Evolutionary conservation across 2,329 filamentous ascomycete species (phyloP), one percentile per base, ranked within the genome.

Genomic region (Fusarium chuoi): DNA sequence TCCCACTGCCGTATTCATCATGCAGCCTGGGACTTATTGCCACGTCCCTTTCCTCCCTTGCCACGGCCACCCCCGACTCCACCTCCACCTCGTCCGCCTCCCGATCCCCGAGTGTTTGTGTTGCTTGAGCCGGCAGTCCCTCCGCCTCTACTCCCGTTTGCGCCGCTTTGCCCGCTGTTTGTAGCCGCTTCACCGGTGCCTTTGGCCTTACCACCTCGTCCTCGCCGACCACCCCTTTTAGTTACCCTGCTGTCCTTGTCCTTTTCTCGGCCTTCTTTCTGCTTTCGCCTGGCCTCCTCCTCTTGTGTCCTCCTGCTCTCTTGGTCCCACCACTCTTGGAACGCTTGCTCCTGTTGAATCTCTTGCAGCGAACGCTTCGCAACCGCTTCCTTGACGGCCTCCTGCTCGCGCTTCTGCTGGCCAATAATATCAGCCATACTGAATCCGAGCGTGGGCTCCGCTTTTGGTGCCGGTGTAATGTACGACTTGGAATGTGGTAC

Each of bases 321-420:
- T 71, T 93, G 91, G 75, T 97, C 94, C 95, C 95, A 98, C 95
- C 95, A 98, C 80, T 97, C 92, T 80, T 98, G 94, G 80, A 99
- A 99, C 58, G 94, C 94, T 80, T 99, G 96, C 82, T 99, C 96
- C 74, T 96, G 91, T 81, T 99, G 96, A 67, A 99, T 99, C 72
- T 98, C 96, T 79, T 97, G 92, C 36, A 99, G 84, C 72, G 94
- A 96, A 63, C 96, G 89, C 83, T 97, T 98, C 5, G 95, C 94
- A 17, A 91, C 91, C 2, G 95, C 94, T 80, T 98, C 95, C 60
- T 90, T 92, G 69, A 97, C 91, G 24, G 90, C 89, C 65, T 94
- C 90, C 79, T 97, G 96, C 80, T 98, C 95, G 14, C 90, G 90
- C 80, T 92, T 90, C 82, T 99, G 95, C 78, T 97, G 91, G 13